Percentiles rank a stretch among this genome's conserved stretches.
Conservation (phyloP, 2,329 filamentous ascomycete genomes). For the Claviceps spartinae region DNA sequence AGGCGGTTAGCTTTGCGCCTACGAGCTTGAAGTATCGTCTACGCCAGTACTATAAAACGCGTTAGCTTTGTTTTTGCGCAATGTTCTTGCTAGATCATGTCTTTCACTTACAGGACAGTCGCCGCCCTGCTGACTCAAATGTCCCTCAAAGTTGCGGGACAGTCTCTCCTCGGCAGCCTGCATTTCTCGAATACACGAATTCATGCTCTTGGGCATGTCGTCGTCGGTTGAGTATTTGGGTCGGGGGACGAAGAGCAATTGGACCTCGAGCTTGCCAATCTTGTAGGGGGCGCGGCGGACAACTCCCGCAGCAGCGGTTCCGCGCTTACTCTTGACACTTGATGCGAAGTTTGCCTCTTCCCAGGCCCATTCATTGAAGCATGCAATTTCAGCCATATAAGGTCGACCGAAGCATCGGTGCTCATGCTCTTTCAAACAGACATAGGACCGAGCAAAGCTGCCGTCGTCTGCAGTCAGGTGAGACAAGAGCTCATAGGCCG, state of each 20-base stretch:
- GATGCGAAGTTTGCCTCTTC: constrained; percentile 68
- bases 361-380: constrained; percentile 97
- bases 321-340: constrained; percentile 90
- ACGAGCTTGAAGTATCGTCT: constrained; percentile 92
- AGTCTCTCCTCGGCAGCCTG: constrained; percentile 75
- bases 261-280: constrained; percentile 85
- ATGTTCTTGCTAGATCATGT: neutral
- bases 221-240: constrained; percentile 78
- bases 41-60: constrained; percentile 69
- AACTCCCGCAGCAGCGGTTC: constrained; percentile 48
- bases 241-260: constrained; percentile 87
- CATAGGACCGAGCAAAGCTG: constrained; percentile 86
- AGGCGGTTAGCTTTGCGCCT: constrained; percentile 84
- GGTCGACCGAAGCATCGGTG: constrained; percentile 76
- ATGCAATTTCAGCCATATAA: constrained; percentile 75
- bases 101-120: constrained; percentile 74
- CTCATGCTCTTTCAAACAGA: constrained; percentile 89
- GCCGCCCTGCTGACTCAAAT: constrained; percentile 89
- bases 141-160: constrained; percentile 70
- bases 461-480: constrained; percentile 81
- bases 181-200: constrained; percentile 85
- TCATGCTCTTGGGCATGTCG: constrained; percentile 99
- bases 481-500: constrained; percentile 75
- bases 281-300: constrained; percentile 88
- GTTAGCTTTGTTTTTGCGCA: constrained; percentile 21